Evolutionary conservation across 2,329 filamentous ascomycete genomes (phyloP), one percentile per base, ranked within the genome.

Genomic region (Colletotrichum sp.): DNA sequence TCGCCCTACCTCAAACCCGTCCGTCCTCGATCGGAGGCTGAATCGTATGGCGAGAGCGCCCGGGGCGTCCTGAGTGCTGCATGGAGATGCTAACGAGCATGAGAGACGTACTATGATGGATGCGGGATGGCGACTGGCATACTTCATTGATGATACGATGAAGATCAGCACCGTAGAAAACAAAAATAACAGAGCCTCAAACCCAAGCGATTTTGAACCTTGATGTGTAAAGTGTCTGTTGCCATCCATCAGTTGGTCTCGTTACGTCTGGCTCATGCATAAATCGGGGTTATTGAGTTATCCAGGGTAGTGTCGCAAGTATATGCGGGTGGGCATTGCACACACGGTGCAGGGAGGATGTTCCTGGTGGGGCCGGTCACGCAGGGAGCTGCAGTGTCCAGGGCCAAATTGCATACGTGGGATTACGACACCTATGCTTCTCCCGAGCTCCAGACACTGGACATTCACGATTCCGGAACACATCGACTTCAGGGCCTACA

Each of bases 381-480:
- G 18, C 39, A 73, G 71, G 69, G 63, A 67, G 69, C 34, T 71
- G 34, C 18, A 21, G 13, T 15, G n/a, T 39, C 28, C 39, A 63
- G 55, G 63, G 72, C 62, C 62, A 64, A 67, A 65, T 16, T 70
- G 70, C 71, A 65, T 70, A 69, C 36, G 49, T 75, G 71, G 71
- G 73, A 80, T 83, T 80, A 81, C 81, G 82, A 83, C 82, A 84
- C 79, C 82, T 78, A 80, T 52, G 44, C 44, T 52, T 52, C 44
- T 79, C 59, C 59, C n/a, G 59, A 36, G 30, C 59, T 63, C 80
- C 79, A 81, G 62, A 24, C n/a, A 77, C 78, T 79, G 77, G 80
- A 80, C 60, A 21, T 28, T 21, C 60, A 62, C 66, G 49, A 70
- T 24, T 60, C 39, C 24, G 26, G 24, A 69, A 52, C 30, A 52